Evolutionary conservation across 495 filamentous ascomycete genomes (phyloP).

Genomic region (Penicillium angulare): DNA sequence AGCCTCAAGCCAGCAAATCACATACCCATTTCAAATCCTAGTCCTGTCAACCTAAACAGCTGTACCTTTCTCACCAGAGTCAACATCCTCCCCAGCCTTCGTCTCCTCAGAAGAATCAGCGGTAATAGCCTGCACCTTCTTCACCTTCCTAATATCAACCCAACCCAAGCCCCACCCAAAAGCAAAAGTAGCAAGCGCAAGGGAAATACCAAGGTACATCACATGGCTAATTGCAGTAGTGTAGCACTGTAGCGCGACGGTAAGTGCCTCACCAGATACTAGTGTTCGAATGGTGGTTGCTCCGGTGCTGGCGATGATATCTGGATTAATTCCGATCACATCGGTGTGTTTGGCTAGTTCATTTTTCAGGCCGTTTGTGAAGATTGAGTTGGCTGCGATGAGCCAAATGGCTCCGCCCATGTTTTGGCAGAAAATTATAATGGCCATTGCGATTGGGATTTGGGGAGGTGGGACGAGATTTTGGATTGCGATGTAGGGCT

Average conservation of each 20-base stretch:
- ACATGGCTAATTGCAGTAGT: slow-evolving; percentile 38
- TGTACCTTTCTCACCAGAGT: too few relatives aligned
- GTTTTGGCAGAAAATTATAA: slow-evolving; percentile 61
- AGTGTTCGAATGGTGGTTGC: slow-evolving; percentile 44
- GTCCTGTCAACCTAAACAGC: too few relatives aligned
- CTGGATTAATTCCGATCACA: slow-evolving; percentile 34
- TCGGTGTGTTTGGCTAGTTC: slow-evolving; percentile 47
- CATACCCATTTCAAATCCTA: too few relatives aligned
- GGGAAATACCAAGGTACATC: slow-evolving; percentile 17
- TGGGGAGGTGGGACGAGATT: slow-evolving; percentile 56
- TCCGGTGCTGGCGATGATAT: slow-evolving; percentile 49
- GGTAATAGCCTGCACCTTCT: not conserved
- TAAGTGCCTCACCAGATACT: slow-evolving; percentile 39
- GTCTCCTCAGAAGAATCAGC: too few relatives aligned
- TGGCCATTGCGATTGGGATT: slow-evolving; percentile 57
- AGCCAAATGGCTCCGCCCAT: slow-evolving; percentile 65
- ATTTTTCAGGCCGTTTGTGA: slow-evolving; percentile 59
- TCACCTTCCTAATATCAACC: slow-evolving; percentile 22
- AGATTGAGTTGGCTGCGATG: slow-evolving; percentile 64
- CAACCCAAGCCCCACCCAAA: slow-evolving; percentile 23
- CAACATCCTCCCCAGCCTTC: too few relatives aligned
- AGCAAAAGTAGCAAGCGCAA: slow-evolving; percentile 4
- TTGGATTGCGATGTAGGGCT: slow-evolving; percentile 59
- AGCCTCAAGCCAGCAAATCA: too few relatives aligned
- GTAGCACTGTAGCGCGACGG: slow-evolving; percentile 58